Percentiles rank a stretch among this genome's conserved stretches.
Evolutionary conservation across 163 green algal species (phyloP).

Genomic region (Scenedesmus sp.): DNA sequence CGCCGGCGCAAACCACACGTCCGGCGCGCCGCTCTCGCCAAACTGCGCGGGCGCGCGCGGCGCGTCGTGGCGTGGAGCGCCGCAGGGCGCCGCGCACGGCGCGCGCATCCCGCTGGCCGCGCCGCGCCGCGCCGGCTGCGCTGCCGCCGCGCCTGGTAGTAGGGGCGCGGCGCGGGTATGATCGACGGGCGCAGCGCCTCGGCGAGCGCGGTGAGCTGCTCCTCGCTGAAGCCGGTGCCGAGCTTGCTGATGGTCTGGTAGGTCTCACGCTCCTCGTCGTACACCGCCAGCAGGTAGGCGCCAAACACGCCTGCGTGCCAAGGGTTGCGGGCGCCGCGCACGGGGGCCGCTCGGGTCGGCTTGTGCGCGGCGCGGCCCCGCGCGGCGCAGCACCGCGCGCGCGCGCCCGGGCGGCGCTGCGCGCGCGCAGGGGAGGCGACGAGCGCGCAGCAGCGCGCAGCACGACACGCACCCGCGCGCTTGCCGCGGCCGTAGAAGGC

Average conservation of each 20-base stretch:
- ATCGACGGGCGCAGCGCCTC: conserved; percentile 69
- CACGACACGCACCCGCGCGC: conserved; percentile 51
- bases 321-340: too few species aligned
- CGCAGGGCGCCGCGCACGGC: too few species aligned
- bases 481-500: conserved; percentile 94
- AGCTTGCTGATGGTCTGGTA: conserved; percentile 94
- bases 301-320: conserved; percentile 82
- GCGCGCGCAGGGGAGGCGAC: too few species aligned
- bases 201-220: conserved; percentile 76
- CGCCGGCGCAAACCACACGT: conserved; percentile 95
- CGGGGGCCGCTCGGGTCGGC: too few species aligned
- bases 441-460: too few species aligned
- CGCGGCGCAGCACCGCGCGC: too few species aligned
- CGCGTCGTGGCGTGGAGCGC: too few species aligned
- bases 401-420: too few species aligned
- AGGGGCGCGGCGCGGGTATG: conserved; percentile 66
- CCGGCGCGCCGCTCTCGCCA: conserved; percentile 78
- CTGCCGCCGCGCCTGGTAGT: conserved; percentile 70
- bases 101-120: not conserved
- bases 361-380: too few species aligned
- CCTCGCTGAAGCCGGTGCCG: conserved; percentile 95
- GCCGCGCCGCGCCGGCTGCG: not conserved
- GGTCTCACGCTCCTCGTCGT: conserved; percentile 78
- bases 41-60: conserved; percentile 55
- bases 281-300: conserved; percentile 88